phyloP scores from a whole-genome alignment of 1,284 basidiomycete species.

The Xerocomus amazonicus region DNA sequence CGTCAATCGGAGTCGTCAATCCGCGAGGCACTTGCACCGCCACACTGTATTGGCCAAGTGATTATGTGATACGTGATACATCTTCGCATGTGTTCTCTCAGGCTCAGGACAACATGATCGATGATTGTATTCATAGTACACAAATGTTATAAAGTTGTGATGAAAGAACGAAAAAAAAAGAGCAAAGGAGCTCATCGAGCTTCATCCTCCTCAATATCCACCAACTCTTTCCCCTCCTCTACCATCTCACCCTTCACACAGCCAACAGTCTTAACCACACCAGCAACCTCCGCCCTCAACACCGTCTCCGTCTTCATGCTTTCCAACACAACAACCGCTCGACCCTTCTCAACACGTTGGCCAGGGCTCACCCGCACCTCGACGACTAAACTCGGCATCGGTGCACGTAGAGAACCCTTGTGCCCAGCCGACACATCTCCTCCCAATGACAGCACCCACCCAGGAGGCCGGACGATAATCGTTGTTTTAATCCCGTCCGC shows the following conservation, averaged over 20 bases:
- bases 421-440: conserved; percentile 49
- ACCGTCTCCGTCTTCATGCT: conserved; percentile 97
- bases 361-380: conserved; percentile 79
- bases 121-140: too few relatives aligned
- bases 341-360: conserved; percentile 75
- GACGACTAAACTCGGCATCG: conserved; percentile 89
- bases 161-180: too few relatives aligned
- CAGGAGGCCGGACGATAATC: conserved; percentile 58
- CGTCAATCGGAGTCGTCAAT: too few relatives aligned
- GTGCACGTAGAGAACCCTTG: conserved; percentile 62
- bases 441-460: conserved; percentile 62
- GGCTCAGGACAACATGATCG: too few relatives aligned
- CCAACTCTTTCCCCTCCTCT: conserved; percentile 78
- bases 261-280: conserved; percentile 68
- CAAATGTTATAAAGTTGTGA: too few relatives aligned
- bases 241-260: conserved; percentile 85
- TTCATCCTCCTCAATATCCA: conserved; percentile 52
- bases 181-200: too few relatives aligned
- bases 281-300: conserved; percentile 65
- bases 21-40: too few relatives aligned
- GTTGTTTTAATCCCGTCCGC: conserved; percentile 53
- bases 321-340: conserved; percentile 81
- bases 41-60: too few relatives aligned
- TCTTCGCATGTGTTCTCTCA: too few relatives aligned
- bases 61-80: too few relatives aligned